Base-by-base conservation (phyloP, 2,329 filamentous ascomycete species). In the Colletotrichum zoysiae region DNA sequence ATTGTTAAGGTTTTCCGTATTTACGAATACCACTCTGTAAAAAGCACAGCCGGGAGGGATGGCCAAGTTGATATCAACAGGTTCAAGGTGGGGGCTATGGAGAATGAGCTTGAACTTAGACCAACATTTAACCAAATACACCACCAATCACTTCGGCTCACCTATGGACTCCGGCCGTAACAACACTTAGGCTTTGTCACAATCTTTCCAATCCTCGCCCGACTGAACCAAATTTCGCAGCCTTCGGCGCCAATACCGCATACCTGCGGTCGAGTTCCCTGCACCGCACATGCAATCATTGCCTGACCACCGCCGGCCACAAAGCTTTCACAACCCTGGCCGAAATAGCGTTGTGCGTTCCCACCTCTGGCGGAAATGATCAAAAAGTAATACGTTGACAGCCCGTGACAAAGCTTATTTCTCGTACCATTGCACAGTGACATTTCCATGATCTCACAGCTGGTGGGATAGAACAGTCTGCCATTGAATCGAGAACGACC, bases 1-100 rank as follows among this genome's bases (percentile, higher is more conserved):
- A 38, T 12, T n/a, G 12, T 68, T 51, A 53, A 57, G 55, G 65
- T 71, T 63, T 38, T 12, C 11, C 20, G 42, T 12, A 68, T 68
- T 53, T 18, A 53, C n/a, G n/a, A n/a, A n/a, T n/a, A n/a, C 67
- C 62, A 18, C n/a, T 14, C 18, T 16, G 38, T 35, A 33, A 58
- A 46, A 44, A 57, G 18, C 26, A 16, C 33, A 30, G 20, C 42
- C 14, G 58, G 58, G 26, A 35, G 58, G 58, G 26, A 35, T 26
- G 51, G 35, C 26, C 11, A 26, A 33, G 89, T 87, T 90, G 40
- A 51, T 51, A 62, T 48, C 42, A 20, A 16, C 30, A 35, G 20
- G 33, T 23, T n/a, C 26, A 16, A 40, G 33, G 30, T 50, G 4
- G 30, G 46, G 44, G 44, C 59, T 26, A 23, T 20, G 59, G 11